Evolutionary conservation across 129 eudicot species (phyloP), one percentile per base, ranked within the genome.

Genomic region (Calendula officinalis): DNA sequence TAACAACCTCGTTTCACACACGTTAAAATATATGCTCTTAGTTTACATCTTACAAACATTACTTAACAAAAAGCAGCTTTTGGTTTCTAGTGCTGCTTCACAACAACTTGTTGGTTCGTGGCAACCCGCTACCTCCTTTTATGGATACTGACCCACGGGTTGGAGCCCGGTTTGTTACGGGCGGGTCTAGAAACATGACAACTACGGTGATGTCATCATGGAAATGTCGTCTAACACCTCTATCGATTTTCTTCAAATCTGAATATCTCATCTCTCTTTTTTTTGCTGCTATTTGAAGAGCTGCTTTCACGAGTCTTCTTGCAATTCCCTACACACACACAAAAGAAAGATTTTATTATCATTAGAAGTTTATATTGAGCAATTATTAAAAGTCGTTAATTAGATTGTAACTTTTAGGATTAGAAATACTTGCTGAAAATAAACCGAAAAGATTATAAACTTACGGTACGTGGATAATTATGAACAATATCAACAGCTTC

Each of bases 201-300:
- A 86, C 82, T 7, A 83, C 95, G 1, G 88, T 86, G 30, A 22
- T 22, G 30, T 22, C 30, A 22, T 22, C 30, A 22, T 22, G 30
- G 30, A 22, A 22, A 22, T 22, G 30, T 22, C 30, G 30, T 22
- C 30, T 22, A 22, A 22, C 30, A 1, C 30, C 30, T 22, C 30
- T 55, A 39, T 83, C 97, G 2, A 83, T 86, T 71, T 86, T 90
- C 82, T 86, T 86, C 45, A 90, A 77, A 81, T 90, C 95, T 2
- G 91, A 75, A 76, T 83, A 90, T 68, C 97, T 78, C 95, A 90
- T 86, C 61, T 89, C 97, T 77, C 95, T 78, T 67, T 89, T 89
- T 76, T 81, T 89, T 8, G 97, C 97, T 45, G 95, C 95, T 56
- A 69, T 66, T 14, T 66, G 79, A 39, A 86, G 86, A 13, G 97